phyloP scores from a whole-genome alignment of 1,284 basidiomycete genomes.

The Irpex rosettiformis region DNA sequence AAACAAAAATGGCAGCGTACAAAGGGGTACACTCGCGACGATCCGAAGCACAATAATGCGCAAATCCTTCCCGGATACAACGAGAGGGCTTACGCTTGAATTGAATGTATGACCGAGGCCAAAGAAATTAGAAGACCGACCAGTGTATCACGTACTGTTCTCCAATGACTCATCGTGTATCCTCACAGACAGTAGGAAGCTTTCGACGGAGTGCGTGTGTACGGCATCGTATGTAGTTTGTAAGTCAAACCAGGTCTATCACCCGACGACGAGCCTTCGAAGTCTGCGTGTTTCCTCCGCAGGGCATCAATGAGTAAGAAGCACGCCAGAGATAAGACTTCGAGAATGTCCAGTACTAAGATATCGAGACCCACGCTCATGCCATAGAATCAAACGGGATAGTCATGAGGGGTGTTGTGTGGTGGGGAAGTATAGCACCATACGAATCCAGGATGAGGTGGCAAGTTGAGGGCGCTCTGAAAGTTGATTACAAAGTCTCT shows the following conservation, averaged over 20 bases:
- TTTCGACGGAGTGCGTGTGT: too few species aligned
- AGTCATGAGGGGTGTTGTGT: not conserved
- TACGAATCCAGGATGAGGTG: slow-evolving; percentile 17
- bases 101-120: not conserved
- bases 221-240: too few species aligned
- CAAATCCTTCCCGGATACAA: slow-evolving; percentile 40
- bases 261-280: too few species aligned
- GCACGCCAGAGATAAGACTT: not conserved
- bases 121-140: not conserved
- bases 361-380: not conserved
- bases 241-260: too few species aligned
- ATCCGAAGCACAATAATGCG: slow-evolving; percentile 32
- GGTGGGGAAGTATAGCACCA: slow-evolving; percentile 13
- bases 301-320: not conserved
- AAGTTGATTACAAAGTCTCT: not conserved
- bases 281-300: too few species aligned
- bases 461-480: not conserved
- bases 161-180: not conserved
- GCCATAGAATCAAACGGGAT: not conserved
- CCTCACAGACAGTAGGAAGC: too few species aligned
- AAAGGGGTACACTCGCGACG: slow-evolving; percentile 26
- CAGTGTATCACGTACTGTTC: not conserved
- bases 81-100: slow-evolving; percentile 35
- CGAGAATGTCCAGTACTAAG: not conserved
- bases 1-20: slow-evolving; percentile 48